Percentiles rank a stretch among this genome's conserved stretches.
phyloP scores from a whole-genome alignment of 2,329 filamentous ascomycete genomes.

The Hymenoscyphus occultus region DNA sequence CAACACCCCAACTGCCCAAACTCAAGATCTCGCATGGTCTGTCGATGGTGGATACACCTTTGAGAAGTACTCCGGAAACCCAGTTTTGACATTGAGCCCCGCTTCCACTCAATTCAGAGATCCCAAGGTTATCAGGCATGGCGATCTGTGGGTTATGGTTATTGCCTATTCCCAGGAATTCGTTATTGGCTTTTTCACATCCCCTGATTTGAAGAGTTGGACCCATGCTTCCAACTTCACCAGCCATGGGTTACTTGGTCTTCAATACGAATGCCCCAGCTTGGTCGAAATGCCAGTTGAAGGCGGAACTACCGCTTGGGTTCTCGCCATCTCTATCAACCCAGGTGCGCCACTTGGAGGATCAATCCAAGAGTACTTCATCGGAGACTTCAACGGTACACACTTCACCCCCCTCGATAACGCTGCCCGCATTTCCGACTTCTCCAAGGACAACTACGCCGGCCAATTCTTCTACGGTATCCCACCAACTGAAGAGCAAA shows the following conservation, averaged over 20 bases:
- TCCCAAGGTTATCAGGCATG: slow-evolving; percentile 61
- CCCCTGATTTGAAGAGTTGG: slow-evolving; percentile 57
- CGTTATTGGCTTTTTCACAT: slow-evolving; percentile 59
- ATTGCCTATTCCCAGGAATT: slow-evolving; percentile 54
- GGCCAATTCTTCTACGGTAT: slow-evolving; percentile 53
- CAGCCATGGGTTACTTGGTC: slow-evolving; percentile 46
- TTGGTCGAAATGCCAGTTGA: slow-evolving; percentile 53
- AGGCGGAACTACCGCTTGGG: slow-evolving; percentile 37
- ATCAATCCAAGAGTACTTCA: slow-evolving; percentile 54
- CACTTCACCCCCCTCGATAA: slow-evolving; percentile 50
- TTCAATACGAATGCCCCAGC: slow-evolving; percentile 56
- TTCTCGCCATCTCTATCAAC: slow-evolving; percentile 53
- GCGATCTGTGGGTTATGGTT: slow-evolving; percentile 56
- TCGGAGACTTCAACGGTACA: slow-evolving; percentile 62
- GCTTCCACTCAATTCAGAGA: slow-evolving; percentile 59
- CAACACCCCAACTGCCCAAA: slow-evolving; percentile 42
- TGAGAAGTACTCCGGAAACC: slow-evolving; percentile 56
- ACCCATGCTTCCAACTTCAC: slow-evolving; percentile 57
- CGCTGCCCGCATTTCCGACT: slow-evolving; percentile 44
- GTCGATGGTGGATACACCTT: slow-evolving; percentile 61
- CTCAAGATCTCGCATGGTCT: slow-evolving; percentile 61
- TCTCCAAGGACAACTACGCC: slow-evolving; percentile 54
- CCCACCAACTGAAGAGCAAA: slow-evolving; percentile 36
- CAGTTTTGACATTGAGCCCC: slow-evolving; percentile 49
- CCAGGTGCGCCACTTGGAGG: slow-evolving; percentile 56